Conservation (phyloP, 352 stramenopile genomes). For the Globisporangium nagaii region DNA sequence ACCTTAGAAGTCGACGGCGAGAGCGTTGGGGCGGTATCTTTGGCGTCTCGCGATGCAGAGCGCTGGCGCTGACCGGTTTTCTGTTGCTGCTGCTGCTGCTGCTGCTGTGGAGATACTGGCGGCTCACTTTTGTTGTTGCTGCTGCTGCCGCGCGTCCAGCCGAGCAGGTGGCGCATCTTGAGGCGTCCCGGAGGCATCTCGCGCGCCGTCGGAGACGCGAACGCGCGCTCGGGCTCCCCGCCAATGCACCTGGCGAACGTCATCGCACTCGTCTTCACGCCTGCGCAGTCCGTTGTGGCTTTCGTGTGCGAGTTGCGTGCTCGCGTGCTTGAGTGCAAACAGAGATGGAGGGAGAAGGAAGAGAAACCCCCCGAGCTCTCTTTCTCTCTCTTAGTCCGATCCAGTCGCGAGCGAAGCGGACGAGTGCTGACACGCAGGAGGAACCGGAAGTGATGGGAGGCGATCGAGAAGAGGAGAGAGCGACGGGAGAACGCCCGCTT, state of each 20-base stretch:
- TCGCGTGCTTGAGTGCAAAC: neutral
- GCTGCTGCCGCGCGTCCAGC: slow-evolving; percentile 23
- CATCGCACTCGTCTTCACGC: slow-evolving; percentile 18
- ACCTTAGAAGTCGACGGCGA: neutral
- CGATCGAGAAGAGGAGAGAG: neutral
- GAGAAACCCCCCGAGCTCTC: neutral
- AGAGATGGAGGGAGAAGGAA: too few species aligned
- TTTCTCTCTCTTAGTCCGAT: neutral
- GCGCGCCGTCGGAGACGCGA: slow-evolving; percentile 23
- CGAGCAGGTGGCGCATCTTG: slow-evolving; percentile 43
- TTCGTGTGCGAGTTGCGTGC: neutral
- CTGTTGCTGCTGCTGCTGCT: slow-evolving; percentile 16
- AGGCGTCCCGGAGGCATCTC: slow-evolving; percentile 23
- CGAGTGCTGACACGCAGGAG: neutral
- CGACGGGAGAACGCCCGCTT: neutral
- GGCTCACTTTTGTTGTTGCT: slow-evolving; percentile 17
- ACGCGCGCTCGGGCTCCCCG: slow-evolving; percentile 46
- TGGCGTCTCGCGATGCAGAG: neutral
- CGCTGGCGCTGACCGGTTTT: slow-evolving; percentile 5
- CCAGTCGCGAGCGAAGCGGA: neutral
- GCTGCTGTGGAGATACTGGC: slow-evolving; percentile 10
- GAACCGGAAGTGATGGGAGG: neutral
- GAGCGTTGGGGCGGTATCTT: neutral
- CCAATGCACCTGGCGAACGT: slow-evolving; percentile 47
- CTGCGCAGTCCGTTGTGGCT: neutral